These are phyloP conservation scores for Cyclotella atomus DNA, from an alignment of 108 stramenopile genomes.

Conservation along the genomic window DNA sequence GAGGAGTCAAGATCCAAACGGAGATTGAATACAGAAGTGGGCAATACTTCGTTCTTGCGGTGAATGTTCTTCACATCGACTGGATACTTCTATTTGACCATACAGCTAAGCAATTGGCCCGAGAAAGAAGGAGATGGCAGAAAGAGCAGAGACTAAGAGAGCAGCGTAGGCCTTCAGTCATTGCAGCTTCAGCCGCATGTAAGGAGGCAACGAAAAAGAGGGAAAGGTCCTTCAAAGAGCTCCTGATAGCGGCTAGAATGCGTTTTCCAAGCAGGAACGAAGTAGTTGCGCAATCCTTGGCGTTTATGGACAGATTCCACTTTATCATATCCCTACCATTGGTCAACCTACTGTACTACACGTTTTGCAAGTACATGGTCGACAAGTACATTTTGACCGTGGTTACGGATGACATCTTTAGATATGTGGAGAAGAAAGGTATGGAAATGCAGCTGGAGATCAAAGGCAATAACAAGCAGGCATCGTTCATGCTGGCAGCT, in stretches of 20 bases:
- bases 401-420: slow-evolving; percentile 72
- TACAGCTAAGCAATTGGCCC: slow-evolving; percentile 49
- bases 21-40: slow-evolving; percentile 84
- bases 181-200: not conserved
- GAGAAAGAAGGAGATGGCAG: slow-evolving; percentile 27
- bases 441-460: slow-evolving; percentile 87
- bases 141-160: slow-evolving; percentile 23
- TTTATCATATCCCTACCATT: slow-evolving; percentile 69
- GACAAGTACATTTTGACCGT: slow-evolving; percentile 67
- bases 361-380: slow-evolving; percentile 50
- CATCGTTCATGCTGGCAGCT: slow-evolving; percentile 80
- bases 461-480: slow-evolving; percentile 53
- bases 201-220: slow-evolving; percentile 17
- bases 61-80: slow-evolving; percentile 70
- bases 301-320: slow-evolving; percentile 59
- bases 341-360: slow-evolving; percentile 57
- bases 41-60: slow-evolving; percentile 80
- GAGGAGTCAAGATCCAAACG: slow-evolving; percentile 78
- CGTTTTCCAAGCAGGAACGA: slow-evolving; percentile 61
- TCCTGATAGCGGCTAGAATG: slow-evolving; percentile 8
- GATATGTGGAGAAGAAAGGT: slow-evolving; percentile 79
- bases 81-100: slow-evolving; percentile 66
- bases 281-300: slow-evolving; percentile 55
- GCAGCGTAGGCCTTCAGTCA: slow-evolving; percentile 16
- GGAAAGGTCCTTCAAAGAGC: not conserved